Percentiles rank a stretch among this genome's conserved stretches.
phyloP scores from a whole-genome alignment of 148 eudicot genomes.

The Arbutus unedo region DNA sequence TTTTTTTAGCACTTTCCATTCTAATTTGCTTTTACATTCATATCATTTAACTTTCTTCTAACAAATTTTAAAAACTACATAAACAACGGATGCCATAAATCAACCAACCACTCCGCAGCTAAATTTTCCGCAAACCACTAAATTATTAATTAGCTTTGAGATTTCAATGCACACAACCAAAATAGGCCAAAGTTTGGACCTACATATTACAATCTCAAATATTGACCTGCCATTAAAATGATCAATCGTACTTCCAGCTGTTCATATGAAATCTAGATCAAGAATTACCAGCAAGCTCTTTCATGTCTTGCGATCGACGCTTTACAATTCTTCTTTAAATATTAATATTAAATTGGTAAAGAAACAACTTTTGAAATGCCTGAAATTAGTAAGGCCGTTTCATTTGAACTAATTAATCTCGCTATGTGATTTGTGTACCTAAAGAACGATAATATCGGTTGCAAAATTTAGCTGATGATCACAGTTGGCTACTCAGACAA shows the following conservation, averaged over 20 bases:
- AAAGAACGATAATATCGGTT: neutral
- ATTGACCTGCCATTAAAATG: neutral
- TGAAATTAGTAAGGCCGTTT: neutral
- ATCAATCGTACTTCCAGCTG: neutral
- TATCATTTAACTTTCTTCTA: too few relatives aligned
- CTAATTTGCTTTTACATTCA: too few relatives aligned
- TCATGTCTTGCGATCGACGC: neutral
- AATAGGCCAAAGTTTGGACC: neutral
- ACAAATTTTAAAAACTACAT: too few relatives aligned
- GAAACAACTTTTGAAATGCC: neutral
- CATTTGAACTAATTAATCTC: neutral
- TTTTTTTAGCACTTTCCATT: too few relatives aligned
- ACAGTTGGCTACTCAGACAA: conserved; percentile 12
- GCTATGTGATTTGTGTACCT: neutral
- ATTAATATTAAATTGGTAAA: neutral
- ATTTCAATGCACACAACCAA: too few relatives aligned
- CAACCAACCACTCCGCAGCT: too few relatives aligned
- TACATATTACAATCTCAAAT: neutral
- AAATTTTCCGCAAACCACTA: too few relatives aligned
- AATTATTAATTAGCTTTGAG: too few relatives aligned
- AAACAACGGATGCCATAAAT: too few relatives aligned
- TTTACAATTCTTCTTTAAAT: neutral
- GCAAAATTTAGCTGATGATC: neutral
- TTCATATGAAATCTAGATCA: neutral
- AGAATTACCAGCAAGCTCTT: neutral